Percentiles rank a stretch among this genome's conserved stretches.
phyloP scores from a whole-genome alignment of 371 early-diverging fungal genomes.

The Mortierella sp. region DNA sequence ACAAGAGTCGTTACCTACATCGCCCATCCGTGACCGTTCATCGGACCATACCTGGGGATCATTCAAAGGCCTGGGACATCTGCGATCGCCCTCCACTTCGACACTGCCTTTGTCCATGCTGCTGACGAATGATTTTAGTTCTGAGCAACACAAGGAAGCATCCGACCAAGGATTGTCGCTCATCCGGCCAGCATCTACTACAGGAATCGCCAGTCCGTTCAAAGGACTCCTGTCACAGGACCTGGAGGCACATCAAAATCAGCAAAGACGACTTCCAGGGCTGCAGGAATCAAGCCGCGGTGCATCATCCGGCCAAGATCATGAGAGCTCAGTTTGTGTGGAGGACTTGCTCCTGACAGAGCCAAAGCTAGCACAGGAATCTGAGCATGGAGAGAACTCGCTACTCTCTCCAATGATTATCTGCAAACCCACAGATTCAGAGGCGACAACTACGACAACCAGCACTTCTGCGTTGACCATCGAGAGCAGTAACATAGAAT shows the following conservation, averaged over 20 bases:
- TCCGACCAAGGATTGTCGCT: neutral
- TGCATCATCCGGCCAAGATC: neutral
- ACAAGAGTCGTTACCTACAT: slow-evolving; percentile 45
- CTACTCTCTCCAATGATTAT: slow-evolving; percentile 33
- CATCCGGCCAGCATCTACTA: slow-evolving; percentile 21
- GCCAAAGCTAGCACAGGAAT: neutral
- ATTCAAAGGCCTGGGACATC: slow-evolving; percentile 42
- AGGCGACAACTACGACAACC: neutral
- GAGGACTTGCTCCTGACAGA: slow-evolving; percentile 29
- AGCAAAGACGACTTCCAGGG: no score
- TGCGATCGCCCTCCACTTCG: slow-evolving; percentile 48
- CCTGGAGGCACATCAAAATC: slow-evolving; percentile 18
- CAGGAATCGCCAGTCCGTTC: slow-evolving; percentile 12
- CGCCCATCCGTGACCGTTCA: slow-evolving; percentile 27
- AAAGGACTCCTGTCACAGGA: slow-evolving; percentile 20
- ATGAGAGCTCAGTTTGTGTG: slow-evolving; percentile 6
- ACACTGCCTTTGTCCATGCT: slow-evolving; percentile 29
- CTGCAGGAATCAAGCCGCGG: neutral
- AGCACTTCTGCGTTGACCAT: neutral
- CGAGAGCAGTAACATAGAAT: no score
- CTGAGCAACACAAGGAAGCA: slow-evolving; percentile 5
- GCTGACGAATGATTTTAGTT: slow-evolving; percentile 6
- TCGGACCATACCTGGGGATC: slow-evolving; percentile 33
- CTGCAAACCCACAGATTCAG: slow-evolving; percentile 2
- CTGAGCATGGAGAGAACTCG: slow-evolving; percentile 18